Evolutionary conservation across 148 eudicot species (phyloP).

Genomic region (Simmondsia chinensis): DNA sequence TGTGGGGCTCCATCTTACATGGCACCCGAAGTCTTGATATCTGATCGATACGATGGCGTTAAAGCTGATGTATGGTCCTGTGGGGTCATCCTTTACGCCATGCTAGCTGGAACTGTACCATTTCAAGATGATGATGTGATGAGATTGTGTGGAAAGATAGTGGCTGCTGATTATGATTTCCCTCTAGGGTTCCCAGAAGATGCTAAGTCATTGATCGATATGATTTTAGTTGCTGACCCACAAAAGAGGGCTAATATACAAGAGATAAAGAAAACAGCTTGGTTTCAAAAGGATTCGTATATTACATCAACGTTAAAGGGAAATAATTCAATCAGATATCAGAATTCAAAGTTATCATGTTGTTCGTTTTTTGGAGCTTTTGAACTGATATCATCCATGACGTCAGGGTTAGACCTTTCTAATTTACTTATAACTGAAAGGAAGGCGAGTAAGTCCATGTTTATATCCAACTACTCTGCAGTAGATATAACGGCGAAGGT

Average conservation of each 20-base stretch:
- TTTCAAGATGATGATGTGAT: conserved; percentile 37
- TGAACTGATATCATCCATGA: conserved; percentile 48
- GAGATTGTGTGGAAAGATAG: conserved; percentile 33
- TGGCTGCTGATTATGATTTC: conserved; percentile 17
- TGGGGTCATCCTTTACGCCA: conserved; percentile 35
- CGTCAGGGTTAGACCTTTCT: conserved; percentile 54
- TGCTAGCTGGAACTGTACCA: conserved; percentile 34
- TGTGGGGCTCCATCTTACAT: conserved; percentile 59
- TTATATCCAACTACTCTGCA: conserved; percentile 32
- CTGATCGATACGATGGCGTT: conserved; percentile 26
- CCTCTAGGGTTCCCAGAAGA: conserved; percentile 23
- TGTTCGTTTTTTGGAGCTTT: conserved; percentile 36
- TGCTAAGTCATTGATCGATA: conserved; percentile 17
- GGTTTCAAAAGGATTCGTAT: conserved; percentile 27
- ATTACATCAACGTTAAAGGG: too few species aligned
- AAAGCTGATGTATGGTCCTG: conserved; percentile 50
- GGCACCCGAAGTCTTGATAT: conserved; percentile 41
- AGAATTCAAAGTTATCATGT: conserved; percentile 3
- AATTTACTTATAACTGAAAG: conserved; percentile 28
- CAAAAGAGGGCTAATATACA: conserved; percentile 23
- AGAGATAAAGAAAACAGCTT: conserved; percentile 25
- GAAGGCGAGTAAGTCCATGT: conserved; percentile 14
- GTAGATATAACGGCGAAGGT: conserved; percentile 21
- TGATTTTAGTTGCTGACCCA: conserved; percentile 25
- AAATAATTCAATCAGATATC: conserved; percentile 4